A percentile compares a stretch with the other conserved stretches of the same genome.
phyloP scores from a whole-genome alignment of 345 rosid species.

The Combretum micranthum region DNA sequence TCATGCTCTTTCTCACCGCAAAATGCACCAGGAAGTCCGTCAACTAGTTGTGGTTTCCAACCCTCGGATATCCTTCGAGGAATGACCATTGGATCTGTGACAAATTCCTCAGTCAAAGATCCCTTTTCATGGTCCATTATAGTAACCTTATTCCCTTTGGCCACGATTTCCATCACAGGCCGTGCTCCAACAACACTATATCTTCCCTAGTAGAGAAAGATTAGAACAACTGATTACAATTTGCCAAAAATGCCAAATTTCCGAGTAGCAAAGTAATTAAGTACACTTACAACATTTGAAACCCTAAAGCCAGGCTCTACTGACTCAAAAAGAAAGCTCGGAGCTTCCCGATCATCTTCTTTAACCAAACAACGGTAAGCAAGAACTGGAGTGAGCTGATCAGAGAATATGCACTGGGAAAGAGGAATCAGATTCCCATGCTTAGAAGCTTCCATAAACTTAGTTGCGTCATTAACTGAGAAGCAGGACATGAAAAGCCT shows the following conservation, averaged over 20 bases:
- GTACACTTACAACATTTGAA: slow-evolving; percentile 51
- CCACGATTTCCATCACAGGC: slow-evolving; percentile 69
- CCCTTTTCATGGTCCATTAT: slow-evolving; percentile 64
- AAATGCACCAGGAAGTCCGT: slow-evolving; percentile 76
- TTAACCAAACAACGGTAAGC: slow-evolving; percentile 87
- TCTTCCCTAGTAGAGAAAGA: slow-evolving; percentile 46
- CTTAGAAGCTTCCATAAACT: slow-evolving; percentile 54
- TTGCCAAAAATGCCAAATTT: neutral
- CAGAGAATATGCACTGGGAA: slow-evolving; percentile 65
- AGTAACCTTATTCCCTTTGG: slow-evolving; percentile 62
- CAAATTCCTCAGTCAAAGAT: slow-evolving; percentile 44
- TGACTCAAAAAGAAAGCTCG: slow-evolving; percentile 84
- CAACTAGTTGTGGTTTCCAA: slow-evolving; percentile 72
- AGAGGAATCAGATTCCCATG: slow-evolving; percentile 64
- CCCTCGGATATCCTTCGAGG: slow-evolving; percentile 55
- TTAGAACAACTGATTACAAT: slow-evolving; percentile 3
- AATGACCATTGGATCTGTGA: slow-evolving; percentile 72
- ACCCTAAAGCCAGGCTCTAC: slow-evolving; percentile 57
- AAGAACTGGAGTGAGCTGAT: slow-evolving; percentile 80
- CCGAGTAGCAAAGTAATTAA: slow-evolving; percentile 2
- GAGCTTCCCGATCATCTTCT: slow-evolving; percentile 79
- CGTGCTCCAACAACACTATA: slow-evolving; percentile 84
- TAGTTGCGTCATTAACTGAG: slow-evolving; percentile 33
- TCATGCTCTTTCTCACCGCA: slow-evolving; percentile 42
- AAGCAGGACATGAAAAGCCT: neutral